phyloP scores from a whole-genome alignment of 352 stramenopile species.

The Globisporangium paroecandrum region DNA sequence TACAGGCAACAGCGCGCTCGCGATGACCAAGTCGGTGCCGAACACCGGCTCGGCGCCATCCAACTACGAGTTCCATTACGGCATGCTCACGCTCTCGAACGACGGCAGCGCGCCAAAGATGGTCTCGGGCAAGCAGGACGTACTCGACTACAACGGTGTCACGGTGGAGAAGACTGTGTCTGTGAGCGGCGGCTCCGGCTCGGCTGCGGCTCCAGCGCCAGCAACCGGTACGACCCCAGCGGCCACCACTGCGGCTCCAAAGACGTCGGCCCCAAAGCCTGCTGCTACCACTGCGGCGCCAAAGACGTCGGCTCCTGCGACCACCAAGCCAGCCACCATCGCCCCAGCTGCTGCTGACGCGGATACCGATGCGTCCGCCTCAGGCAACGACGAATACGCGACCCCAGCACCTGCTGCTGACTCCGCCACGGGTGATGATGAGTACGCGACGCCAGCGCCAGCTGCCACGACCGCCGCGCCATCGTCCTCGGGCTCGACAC shows the following conservation, averaged over 20 bases:
- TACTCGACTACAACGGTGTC: conserved; percentile 68
- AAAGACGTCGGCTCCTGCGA: conserved; percentile 3
- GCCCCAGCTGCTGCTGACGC: conserved; percentile 1
- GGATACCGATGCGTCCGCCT: background rate
- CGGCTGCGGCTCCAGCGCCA: conserved; percentile 1
- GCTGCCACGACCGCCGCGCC: background rate
- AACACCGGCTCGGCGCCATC: conserved; percentile 22
- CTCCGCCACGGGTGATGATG: conserved; percentile 1
- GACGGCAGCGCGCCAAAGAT: conserved; percentile 50
- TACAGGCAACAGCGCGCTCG: conserved; percentile 36
- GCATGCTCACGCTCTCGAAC: conserved; percentile 61
- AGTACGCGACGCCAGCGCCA: conserved; percentile 5
- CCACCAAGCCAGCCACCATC: background rate
- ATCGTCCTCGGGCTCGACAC: background rate
- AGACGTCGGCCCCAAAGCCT: background rate
- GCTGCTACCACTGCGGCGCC: background rate
- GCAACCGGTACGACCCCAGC: background rate
- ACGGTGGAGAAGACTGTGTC: conserved; percentile 36
- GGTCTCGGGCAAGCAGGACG: conserved; percentile 41
- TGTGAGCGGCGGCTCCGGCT: background rate
- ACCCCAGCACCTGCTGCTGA: conserved; percentile 7
- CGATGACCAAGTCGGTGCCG: conserved; percentile 37
- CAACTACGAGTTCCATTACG: conserved; percentile 65
- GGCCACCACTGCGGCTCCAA: conserved; percentile 1
- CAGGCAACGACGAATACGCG: conserved; percentile 10